A percentile compares a stretch with the other conserved stretches of the same genome.
Conservation (phyloP, 1,284 basidiomycete species). For the Puccinia brachypodii region DNA sequence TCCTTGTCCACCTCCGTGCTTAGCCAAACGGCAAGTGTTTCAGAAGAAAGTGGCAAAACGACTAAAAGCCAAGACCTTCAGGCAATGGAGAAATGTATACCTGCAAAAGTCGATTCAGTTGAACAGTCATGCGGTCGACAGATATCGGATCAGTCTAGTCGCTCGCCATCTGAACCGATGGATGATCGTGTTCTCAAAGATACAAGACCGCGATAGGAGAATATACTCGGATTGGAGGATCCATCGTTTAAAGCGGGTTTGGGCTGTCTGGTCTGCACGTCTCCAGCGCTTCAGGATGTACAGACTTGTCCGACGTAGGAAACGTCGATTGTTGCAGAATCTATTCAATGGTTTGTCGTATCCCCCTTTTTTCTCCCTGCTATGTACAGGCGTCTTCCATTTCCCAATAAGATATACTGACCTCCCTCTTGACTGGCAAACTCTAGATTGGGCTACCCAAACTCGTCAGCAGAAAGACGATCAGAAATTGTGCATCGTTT, state of each 20-base stretch:
- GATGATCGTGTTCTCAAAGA: conserved; percentile 2
- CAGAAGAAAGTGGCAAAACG: conserved; percentile 18
- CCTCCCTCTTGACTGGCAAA: background rate
- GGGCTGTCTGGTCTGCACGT: conserved; percentile 4
- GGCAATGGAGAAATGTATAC: background rate
- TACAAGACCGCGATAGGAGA: background rate
- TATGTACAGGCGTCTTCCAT: background rate
- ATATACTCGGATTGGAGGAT: background rate
- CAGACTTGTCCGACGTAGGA: conserved; percentile 4
- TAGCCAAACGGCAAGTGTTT: conserved; percentile 27
- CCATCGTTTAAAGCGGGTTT: background rate
- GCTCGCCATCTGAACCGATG: conserved; percentile 22
- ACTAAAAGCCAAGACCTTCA: background rate
- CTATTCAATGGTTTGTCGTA: conserved; percentile 14
- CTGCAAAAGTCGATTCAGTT: background rate
- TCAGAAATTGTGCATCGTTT: background rate
- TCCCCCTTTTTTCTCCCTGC: background rate
- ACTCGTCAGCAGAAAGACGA: conserved; percentile 15
- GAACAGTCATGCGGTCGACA: background rate
- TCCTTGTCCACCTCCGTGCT: background rate
- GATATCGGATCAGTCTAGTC: conserved; percentile 9
- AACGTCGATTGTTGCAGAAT: background rate
- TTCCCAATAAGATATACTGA: background rate
- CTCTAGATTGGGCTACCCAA: conserved; percentile 4
- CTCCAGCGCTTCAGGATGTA: background rate